These are phyloP conservation scores for Fraxinus dipetala DNA, from an alignment of 305 asterid species.

Conservation along the genomic window DNA sequence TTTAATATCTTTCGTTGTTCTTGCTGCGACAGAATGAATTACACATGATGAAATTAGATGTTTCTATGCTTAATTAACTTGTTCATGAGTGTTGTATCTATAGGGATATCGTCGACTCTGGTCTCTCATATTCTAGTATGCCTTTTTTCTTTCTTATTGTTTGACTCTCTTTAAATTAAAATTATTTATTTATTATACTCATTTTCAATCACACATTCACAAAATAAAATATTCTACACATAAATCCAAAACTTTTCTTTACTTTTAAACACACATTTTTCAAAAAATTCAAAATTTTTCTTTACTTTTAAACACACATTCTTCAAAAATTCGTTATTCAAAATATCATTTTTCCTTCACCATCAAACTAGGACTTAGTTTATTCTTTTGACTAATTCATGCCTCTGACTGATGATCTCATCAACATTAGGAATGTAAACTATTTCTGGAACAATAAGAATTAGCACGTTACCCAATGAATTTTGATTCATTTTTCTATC, in stretches of 20 bases:
- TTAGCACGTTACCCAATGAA: too few species aligned
- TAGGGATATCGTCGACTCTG: slow-evolving; percentile 74
- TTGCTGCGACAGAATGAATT: slow-evolving; percentile 72
- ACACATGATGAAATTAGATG: slow-evolving; percentile 73
- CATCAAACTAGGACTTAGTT: neutral
- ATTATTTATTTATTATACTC: neutral
- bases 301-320: too few species aligned
- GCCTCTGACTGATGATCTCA: slow-evolving; percentile 3
- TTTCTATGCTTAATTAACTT: slow-evolving; percentile 75
- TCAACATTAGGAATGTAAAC: slow-evolving; percentile 37
- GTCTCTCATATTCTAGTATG: slow-evolving; percentile 40
- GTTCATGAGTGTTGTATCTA: slow-evolving; percentile 86
- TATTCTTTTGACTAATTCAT: neutral
- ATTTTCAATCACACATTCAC: too few species aligned
- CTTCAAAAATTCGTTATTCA: too few species aligned
- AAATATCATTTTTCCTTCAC: too few species aligned
- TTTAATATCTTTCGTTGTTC: neutral
- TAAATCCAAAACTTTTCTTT: too few species aligned
- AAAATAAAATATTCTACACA: too few species aligned
- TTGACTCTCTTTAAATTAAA: too few species aligned
- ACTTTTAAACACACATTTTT: too few species aligned
- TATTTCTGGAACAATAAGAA: too few species aligned
- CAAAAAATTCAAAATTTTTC: too few species aligned
- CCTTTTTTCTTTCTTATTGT: slow-evolving; percentile 12
- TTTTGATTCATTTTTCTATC: too few species aligned